These are phyloP conservation scores for Diplogelasinospora grovesii DNA, from an alignment of 495 filamentous ascomycete genomes.

Conservation along the genomic window DNA sequence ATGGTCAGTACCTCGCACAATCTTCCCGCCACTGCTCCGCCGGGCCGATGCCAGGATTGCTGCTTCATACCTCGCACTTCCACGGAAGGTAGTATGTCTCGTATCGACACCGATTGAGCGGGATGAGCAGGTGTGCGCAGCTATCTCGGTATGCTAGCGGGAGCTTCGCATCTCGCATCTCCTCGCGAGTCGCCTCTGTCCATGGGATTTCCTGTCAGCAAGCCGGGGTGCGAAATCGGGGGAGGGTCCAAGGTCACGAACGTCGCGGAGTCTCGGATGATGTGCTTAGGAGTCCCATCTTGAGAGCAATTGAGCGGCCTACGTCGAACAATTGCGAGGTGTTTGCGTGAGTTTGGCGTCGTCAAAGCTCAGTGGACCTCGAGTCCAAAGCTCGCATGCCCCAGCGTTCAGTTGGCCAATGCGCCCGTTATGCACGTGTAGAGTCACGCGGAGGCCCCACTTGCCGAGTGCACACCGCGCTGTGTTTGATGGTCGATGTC, in stretches of 20 bases:
- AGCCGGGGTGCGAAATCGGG: background rate
- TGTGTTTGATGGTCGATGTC: no score
- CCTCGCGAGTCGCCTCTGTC: constrained; percentile 68
- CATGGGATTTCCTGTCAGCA: constrained; percentile 3
- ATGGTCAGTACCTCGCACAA: constrained; percentile 2
- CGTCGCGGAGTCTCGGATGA: constrained; percentile 30
- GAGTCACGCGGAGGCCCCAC: no score
- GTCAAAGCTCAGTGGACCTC: constrained; percentile 1
- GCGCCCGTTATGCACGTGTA: no score
- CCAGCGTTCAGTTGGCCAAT: no score
- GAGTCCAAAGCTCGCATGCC: no score
- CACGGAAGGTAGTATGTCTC: constrained; percentile 92
- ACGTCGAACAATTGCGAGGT: constrained; percentile 22
- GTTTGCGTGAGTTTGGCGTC: constrained; percentile 7
- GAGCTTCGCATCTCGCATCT: constrained; percentile 86
- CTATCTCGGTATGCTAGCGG: constrained; percentile 88
- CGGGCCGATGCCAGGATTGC: no score
- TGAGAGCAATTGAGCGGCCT: constrained; percentile 23
- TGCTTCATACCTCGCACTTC: constrained; percentile 82
- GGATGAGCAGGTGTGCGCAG: constrained; percentile 89
- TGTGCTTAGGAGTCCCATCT: constrained; percentile 28
- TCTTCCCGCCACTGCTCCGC: constrained; percentile 1
- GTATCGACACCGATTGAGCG: constrained; percentile 87
- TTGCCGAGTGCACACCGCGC: no score
- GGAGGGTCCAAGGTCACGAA: constrained; percentile 13